phyloP scores from a whole-genome alignment of 1,284 basidiomycete genomes.

The Ustilago nuda region DNA sequence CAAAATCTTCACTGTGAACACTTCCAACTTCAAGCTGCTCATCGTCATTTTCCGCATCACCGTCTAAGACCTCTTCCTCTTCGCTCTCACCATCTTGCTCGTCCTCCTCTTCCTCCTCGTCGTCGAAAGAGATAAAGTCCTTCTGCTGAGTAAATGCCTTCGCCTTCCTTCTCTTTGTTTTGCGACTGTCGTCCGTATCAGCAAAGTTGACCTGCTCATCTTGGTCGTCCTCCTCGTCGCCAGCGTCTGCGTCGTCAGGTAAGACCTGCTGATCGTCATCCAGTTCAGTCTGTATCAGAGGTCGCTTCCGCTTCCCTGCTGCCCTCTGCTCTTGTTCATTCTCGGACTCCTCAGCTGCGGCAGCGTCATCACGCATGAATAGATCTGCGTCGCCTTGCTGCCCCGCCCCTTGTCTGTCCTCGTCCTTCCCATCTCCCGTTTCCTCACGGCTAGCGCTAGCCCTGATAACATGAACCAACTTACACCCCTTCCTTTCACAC shows the following conservation, averaged over 20 bases:
- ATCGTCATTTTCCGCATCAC: conserved; percentile 14
- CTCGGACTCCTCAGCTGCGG: conserved; percentile 26
- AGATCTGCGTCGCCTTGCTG: conserved; percentile 21
- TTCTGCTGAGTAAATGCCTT: conserved; percentile 56
- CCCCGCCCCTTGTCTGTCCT: conserved; percentile 9
- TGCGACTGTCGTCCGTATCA: conserved; percentile 5
- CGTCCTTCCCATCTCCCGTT: conserved; percentile 2
- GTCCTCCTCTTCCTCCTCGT: conserved; percentile 38
- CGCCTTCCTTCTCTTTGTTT: conserved; percentile 26
- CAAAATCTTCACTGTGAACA: conserved; percentile 53
- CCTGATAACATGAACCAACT: conserved; percentile 59
- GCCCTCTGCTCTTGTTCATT: background rate
- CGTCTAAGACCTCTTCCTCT: conserved; percentile 19
- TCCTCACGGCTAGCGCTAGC: conserved; percentile 14
- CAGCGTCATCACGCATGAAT: conserved; percentile 59
- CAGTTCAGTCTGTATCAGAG: conserved; percentile 36
- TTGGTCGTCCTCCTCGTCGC: conserved; percentile 11
- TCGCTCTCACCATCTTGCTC: conserved; percentile 31
- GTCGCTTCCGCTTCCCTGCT: conserved; percentile 30
- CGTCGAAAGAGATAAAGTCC: conserved; percentile 64
- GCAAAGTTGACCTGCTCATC: conserved; percentile 27
- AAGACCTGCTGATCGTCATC: conserved; percentile 17
- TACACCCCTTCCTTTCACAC: conserved; percentile 54
- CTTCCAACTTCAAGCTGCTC: conserved; percentile 26
- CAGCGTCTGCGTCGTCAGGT: conserved; percentile 15